Conservation (phyloP, 345 rosid genomes). For the Syzygium jambos region DNA sequence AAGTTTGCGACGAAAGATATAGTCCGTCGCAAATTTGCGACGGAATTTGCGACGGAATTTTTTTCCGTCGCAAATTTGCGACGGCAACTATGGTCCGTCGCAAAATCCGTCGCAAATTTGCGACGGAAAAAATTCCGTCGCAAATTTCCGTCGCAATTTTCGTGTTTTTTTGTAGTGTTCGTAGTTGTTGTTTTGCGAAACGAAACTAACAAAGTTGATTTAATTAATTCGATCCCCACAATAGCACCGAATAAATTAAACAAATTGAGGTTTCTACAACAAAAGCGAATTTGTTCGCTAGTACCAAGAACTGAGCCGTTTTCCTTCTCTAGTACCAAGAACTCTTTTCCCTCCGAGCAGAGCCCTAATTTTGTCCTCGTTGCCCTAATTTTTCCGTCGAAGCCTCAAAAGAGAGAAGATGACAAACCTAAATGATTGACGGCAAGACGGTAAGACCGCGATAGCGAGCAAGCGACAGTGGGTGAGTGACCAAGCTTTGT, state of each 20-base stretch:
- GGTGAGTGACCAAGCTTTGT: accelerated
- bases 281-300: background rate
- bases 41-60: too few species aligned
- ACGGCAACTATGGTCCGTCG: too few species aligned
- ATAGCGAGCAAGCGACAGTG: background rate
- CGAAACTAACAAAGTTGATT: background rate
- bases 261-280: too few species aligned
- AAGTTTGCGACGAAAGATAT: too few species aligned
- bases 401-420: background rate
- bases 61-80: too few species aligned
- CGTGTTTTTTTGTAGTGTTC: too few species aligned
- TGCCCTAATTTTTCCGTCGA: background rate
- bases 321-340: too few species aligned
- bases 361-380: background rate
- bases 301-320: too few species aligned
- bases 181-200: accelerated
- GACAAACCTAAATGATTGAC: background rate
- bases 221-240: background rate
- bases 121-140: too few species aligned
- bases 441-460: accelerated
- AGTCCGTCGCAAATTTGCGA: too few species aligned
- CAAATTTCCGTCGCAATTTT: too few species aligned
- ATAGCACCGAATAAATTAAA: background rate
- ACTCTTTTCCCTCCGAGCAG: accelerated
- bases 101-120: too few species aligned